Evolutionary conservation across 2,329 filamentous ascomycete genomes (phyloP), one percentile per base, ranked within the genome.

Genomic region (Epichloe elymi): DNA sequence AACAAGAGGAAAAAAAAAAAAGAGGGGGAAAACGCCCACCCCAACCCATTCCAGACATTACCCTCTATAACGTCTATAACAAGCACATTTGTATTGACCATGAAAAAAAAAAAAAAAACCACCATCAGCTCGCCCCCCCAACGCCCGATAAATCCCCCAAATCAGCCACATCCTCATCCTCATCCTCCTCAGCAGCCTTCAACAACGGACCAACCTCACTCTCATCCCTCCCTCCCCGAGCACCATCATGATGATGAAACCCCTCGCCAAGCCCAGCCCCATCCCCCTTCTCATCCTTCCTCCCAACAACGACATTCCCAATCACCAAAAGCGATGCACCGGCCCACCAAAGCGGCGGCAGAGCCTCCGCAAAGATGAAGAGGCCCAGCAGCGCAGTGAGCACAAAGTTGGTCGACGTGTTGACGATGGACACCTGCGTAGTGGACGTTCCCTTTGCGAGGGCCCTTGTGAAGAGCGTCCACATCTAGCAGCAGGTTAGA

Each of bases 331-430:
- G 67, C 4, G 77, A 71, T 0, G 86, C 86, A 12, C 86, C 86
- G 5, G 81, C 67, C 80, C 85, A 90, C 86, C 86, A 91, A 40
- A 88, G 68, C 10, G 78, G 80, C 0, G 86, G 85, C 30, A 91
- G 68, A 1, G 72, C 67, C 68, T 91, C 86, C 20, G 78, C 74
- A 65, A 91, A 91, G 57, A 91, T 80, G 52, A 78, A 65, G 47
- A 78, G 71, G 26, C 86, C 85, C 19, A 90, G 71, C 6, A 90
- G 56, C 7, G 86, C 86, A 0, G 86, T 90, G 54, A 88, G 67
- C 67, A 91, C 76, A 65, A 91, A 91, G 68, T 91, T 91, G 51
- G 84, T 76, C 14, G 84, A 87, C 3, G 86, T 90, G 66, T 91
- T 91, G 65, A 91, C 80, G 63, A 91, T 84, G 57, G 80, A 84